Conservation (phyloP, 192 early-diverging fungal species). For the Coemansia sp. region DNA sequence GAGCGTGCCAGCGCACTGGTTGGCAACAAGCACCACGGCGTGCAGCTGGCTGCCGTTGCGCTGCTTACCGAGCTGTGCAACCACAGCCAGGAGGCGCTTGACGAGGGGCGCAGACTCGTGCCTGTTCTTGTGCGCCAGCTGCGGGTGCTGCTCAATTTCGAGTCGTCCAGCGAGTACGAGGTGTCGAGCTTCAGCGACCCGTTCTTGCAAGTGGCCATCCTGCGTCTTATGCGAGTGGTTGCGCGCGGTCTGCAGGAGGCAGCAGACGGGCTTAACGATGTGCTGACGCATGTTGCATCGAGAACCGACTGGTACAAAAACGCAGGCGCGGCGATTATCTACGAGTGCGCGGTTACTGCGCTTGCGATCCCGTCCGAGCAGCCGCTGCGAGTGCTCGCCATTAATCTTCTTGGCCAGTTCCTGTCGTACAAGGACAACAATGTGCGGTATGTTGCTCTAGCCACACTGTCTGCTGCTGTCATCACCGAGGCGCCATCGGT, state of each 20-base stretch:
- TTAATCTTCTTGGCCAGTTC: conserved; percentile 98
- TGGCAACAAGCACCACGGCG: conserved; percentile 94
- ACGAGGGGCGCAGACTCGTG: conserved; percentile 77
- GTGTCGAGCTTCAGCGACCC: conserved; percentile 97
- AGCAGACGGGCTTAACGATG: conserved; percentile 94
- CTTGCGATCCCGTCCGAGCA: conserved; percentile 92
- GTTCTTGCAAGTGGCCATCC: conserved; percentile 93
- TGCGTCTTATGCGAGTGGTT: conserved; percentile 86
- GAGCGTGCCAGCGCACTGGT: conserved; percentile 70
- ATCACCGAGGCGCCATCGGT: conserved; percentile 90
- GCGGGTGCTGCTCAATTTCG: conserved; percentile 82
- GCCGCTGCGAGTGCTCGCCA: conserved; percentile 89
- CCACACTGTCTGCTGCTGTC: conserved; percentile 90
- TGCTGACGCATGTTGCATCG: conserved; percentile 95
- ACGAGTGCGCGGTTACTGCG: conserved; percentile 96
- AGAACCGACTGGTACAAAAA: conserved; percentile 94
- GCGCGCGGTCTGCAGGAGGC: conserved; percentile 78
- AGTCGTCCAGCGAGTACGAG: conserved; percentile 92
- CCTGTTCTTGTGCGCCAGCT: conserved; percentile 85
- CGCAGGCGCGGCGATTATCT: conserved; percentile 96
- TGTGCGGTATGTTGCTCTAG: conserved; percentile 97
- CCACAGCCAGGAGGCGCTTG: conserved; percentile 65
- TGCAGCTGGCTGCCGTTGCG: conserved; percentile 87
- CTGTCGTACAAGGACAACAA: conserved; percentile 96
- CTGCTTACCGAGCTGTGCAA: conserved; percentile 90